These are phyloP conservation scores for Candida mesenterica DNA, from an alignment of 1,139 yeast genomes.

Conservation along the genomic window DNA sequence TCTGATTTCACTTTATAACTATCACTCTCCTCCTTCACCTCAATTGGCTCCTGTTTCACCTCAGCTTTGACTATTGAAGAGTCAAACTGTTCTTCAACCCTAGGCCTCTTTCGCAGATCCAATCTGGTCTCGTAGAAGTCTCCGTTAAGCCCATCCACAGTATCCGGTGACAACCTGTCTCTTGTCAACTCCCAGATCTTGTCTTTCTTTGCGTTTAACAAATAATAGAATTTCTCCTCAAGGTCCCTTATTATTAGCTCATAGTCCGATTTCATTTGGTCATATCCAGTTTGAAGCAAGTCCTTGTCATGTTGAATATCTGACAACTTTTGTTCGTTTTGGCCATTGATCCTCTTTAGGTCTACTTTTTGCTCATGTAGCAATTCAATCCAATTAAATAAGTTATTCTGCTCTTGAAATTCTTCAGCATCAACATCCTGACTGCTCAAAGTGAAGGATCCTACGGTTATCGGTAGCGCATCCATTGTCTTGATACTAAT, in stretches of 20 bases:
- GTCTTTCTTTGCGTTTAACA: conserved; percentile 36
- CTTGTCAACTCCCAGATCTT: conserved; percentile 33
- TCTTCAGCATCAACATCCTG: conserved; percentile 15
- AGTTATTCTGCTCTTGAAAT: conserved; percentile 16
- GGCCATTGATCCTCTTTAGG: conserved; percentile 9
- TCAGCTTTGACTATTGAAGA: conserved; percentile 1
- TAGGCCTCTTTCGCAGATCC: conserved; percentile 1
- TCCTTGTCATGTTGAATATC: conserved; percentile 12
- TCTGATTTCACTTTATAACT: conserved; percentile 1
- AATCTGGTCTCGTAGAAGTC: conserved; percentile 18
- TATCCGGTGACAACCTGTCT: conserved; percentile 8
- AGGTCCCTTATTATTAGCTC: conserved; percentile 30
- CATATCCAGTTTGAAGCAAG: conserved; percentile 17
- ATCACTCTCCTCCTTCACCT: conserved; percentile 1
- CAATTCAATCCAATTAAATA: conserved; percentile 31
- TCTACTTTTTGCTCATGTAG: conserved; percentile 17
- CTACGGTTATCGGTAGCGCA: conserved; percentile 26
- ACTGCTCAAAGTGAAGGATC: conserved; percentile 19
- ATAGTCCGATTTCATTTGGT: conserved; percentile 23
- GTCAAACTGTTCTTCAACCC: not conserved
- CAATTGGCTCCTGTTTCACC: conserved; percentile 2
- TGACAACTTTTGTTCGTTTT: not conserved
- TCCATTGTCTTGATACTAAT: conserved; percentile 22
- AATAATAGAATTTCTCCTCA: conserved; percentile 36
- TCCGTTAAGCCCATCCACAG: conserved; percentile 22